Base-by-base conservation (phyloP, 1,284 basidiomycete species). In the Cryptococcus sp. region DNA sequence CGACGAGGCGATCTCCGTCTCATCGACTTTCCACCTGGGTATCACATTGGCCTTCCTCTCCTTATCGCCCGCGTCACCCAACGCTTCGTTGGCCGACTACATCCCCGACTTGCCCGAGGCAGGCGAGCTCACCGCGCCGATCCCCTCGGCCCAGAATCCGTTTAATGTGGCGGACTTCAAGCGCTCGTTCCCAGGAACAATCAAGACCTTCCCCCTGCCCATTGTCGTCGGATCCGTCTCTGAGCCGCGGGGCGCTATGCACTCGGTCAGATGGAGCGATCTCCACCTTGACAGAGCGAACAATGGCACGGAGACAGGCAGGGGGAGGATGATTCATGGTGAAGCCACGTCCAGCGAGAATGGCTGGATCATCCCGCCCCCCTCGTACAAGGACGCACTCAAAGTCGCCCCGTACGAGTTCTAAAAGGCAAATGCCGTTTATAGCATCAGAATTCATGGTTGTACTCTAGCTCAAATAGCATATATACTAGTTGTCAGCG, bases 141-240 rank as follows among this genome's bases (percentile, higher is more conserved):
- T 50, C 17, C 51, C 62, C 15, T 53, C 60, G 7, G 27, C 50
- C 35, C 53, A 64, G 25, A 47, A 51, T 38, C 42, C 44, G 3
- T 54, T 70, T 15, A 52, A 61, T 35, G 50, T 68, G 45, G 4
- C 59, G 11, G 46, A 35, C 23, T 57, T 68, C 52, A 66, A 61
- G 44, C 55, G 59, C 20, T 49, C 42, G 22, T 66, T 66, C 52
- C 65, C 67, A 7, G 61, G 68, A 11, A 60, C 61, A 17, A 56
- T 75, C 20, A 68, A 76, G 39, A 74, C 77, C 22, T 66, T 80
- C 8, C 66, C 77, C n/a, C 62, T 81, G 35, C 78, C 80, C 0
- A 67, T 81, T 65, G 72, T 76, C 19, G 73, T 81, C 55, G 80
- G 80, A 1, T 77, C 74, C 7, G 80, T 81, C 31, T 73, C 77